phyloP scores from a whole-genome alignment of 345 rosid genomes.

The Laguncularia racemosa region DNA sequence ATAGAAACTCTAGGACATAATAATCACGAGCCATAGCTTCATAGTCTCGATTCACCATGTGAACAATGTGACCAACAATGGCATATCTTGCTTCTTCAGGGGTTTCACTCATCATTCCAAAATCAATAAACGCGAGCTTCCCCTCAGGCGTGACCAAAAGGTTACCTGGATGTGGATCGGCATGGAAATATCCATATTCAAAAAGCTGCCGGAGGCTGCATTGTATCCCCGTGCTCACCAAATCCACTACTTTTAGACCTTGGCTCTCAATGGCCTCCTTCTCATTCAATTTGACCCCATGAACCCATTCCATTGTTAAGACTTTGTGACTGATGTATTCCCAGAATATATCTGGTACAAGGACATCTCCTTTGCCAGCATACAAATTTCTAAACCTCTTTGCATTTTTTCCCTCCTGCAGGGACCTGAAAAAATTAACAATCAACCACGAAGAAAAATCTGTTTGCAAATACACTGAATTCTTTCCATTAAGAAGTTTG shows the following conservation, averaged over 20 bases:
- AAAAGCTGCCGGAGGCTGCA: conserved; percentile 92
- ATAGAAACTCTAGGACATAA: conserved; percentile 73
- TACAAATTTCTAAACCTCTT: conserved; percentile 79
- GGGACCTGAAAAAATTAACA: conserved; percentile 42
- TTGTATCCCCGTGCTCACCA: conserved; percentile 84
- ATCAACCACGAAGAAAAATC: conserved; percentile 23
- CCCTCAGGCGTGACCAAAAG: conserved; percentile 97
- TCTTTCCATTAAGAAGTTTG: too few species aligned
- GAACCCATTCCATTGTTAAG: conserved; percentile 97
- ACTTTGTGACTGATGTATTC: conserved; percentile 84
- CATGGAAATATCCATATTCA: conserved; percentile 93
- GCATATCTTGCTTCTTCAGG: conserved; percentile 97
- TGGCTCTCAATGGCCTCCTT: conserved; percentile 78
- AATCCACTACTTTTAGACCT: conserved; percentile 86
- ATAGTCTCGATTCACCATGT: conserved; percentile 92
- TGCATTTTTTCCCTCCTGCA: conserved; percentile 97
- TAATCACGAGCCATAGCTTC: conserved; percentile 98
- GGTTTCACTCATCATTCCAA: conserved; percentile 99
- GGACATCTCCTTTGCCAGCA: conserved; percentile 80
- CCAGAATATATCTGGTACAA: conserved; percentile 97
- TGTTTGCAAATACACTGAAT: background rate
- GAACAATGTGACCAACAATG: conserved; percentile 77
- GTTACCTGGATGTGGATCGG: conserved; percentile 99
- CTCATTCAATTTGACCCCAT: conserved; percentile 81
- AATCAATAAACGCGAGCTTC: conserved; percentile 93